A percentile compares a stretch with the other conserved stretches of the same genome.
These are phyloP conservation scores for Haplosporangium sp. DNA, from an alignment of 371 early-diverging fungal genomes.

Conservation along the genomic window DNA sequence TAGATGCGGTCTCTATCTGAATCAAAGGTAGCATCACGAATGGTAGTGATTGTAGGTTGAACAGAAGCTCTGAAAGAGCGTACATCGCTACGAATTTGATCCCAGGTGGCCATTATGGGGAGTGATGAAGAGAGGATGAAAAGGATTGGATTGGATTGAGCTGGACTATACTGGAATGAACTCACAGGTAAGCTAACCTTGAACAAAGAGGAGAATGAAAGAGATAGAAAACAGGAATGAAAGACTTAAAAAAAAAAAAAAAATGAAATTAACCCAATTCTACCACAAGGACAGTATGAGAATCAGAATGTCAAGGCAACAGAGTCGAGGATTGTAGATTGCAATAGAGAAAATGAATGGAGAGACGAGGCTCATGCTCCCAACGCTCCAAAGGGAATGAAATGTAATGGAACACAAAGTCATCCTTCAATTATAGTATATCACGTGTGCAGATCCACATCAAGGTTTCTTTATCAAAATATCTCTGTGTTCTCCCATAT, in stretches of 20 bases:
- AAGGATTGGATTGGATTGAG: not conserved
- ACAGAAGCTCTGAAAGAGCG: conserved; percentile 64
- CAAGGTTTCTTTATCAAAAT: conserved; percentile 16
- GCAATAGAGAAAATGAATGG: too few relatives aligned
- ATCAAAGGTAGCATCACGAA: conserved; percentile 72
- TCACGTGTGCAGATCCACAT: too few relatives aligned
- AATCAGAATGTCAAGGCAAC: too few relatives aligned
- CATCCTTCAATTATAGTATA: too few relatives aligned
- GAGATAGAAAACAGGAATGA: not conserved
- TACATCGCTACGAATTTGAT: conserved; percentile 69
- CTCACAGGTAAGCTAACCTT: too few relatives aligned
- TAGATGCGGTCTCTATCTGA: conserved; percentile 59
- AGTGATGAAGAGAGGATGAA: not conserved
- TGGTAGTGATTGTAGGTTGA: conserved; percentile 58
- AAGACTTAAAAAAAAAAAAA: not conserved
- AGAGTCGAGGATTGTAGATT: too few relatives aligned
- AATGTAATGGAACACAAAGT: not conserved
- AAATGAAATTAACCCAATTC: too few relatives aligned
- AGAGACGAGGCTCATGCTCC: not conserved
- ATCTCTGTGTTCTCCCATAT: conserved; percentile 41
- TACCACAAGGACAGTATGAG: too few relatives aligned
- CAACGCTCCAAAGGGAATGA: too few relatives aligned
- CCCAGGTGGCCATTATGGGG: conserved; percentile 61
- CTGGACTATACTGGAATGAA: not conserved
- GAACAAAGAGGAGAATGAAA: not conserved